Evolutionary conservation across 2,329 filamentous ascomycete species (phyloP).

Genomic region (Colletotrichum sp.): DNA sequence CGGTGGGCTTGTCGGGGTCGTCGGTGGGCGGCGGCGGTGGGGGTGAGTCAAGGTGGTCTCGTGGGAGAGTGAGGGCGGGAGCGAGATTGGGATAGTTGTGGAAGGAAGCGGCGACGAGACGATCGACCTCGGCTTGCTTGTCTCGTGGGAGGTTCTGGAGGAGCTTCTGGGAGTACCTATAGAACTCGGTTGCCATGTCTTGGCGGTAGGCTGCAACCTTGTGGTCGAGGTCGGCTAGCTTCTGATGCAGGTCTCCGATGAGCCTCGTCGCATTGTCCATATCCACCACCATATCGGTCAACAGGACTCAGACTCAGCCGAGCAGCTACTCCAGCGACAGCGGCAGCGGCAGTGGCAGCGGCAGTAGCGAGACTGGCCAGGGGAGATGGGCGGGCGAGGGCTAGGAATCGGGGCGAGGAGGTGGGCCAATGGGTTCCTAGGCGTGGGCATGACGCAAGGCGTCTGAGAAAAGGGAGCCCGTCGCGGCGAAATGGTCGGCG

Average conservation of each 20-base stretch:
- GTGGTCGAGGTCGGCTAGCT: constrained; percentile 61
- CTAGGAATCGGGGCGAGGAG: constrained; percentile 12
- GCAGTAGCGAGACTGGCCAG: background rate
- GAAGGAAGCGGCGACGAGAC: constrained; percentile 50
- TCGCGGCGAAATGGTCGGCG: constrained; percentile 15
- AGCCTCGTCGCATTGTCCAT: constrained; percentile 56
- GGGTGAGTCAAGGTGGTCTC: constrained; percentile 37
- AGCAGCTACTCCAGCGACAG: background rate
- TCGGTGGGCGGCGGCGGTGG: constrained; percentile 30
- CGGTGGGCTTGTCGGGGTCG: constrained; percentile 2
- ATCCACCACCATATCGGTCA: constrained; percentile 16
- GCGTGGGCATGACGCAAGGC: constrained; percentile 21
- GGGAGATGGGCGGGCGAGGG: constrained; percentile 1
- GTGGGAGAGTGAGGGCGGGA: constrained; percentile 34
- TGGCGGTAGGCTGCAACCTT: constrained; percentile 62
- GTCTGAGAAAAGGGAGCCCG: constrained; percentile 14
- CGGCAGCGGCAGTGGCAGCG: background rate
- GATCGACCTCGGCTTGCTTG: constrained; percentile 50
- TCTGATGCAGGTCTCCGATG: constrained; percentile 56
- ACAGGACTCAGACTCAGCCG: background rate
- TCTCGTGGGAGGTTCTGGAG: constrained; percentile 52
- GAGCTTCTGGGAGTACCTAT: constrained; percentile 56
- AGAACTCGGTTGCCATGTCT: constrained; percentile 63
- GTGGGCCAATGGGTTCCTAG: constrained; percentile 21
- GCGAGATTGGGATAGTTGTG: constrained; percentile 51